These are phyloP conservation scores for Globisporangium canariense DNA, from an alignment of 352 stramenopile species.

Conservation along the genomic window DNA sequence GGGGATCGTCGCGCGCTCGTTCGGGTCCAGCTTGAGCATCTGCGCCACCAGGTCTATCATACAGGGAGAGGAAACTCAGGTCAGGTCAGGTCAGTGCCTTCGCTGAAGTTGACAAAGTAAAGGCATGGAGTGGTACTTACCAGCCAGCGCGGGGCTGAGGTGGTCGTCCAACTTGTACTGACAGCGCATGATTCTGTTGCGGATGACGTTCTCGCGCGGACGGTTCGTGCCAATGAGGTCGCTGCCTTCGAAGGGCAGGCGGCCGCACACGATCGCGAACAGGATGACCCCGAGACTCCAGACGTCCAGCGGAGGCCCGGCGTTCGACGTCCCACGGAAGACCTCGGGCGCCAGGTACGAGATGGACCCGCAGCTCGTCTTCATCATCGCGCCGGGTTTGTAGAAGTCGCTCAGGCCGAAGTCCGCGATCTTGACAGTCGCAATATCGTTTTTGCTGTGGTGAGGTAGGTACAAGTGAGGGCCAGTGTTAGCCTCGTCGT, in stretches of 20 bases:
- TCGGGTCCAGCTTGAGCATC: conserved; percentile 81
- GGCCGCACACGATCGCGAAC: conserved; percentile 81
- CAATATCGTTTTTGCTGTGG: conserved; percentile 76
- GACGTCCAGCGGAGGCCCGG: conserved; percentile 84
- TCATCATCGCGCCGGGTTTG: conserved; percentile 64
- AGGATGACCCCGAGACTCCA: conserved; percentile 90
- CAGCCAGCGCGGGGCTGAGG: conserved; percentile 56
- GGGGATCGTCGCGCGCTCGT: conserved; percentile 75
- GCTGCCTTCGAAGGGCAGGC: conserved; percentile 78
- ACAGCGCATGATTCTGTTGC: conserved; percentile 80
- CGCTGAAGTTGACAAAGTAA: neutral
- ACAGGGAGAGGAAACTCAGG: neutral
- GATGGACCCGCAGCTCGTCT: conserved; percentile 85
- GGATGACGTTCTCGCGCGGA: conserved; percentile 78
- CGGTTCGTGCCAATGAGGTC: conserved; percentile 76
- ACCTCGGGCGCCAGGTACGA: conserved; percentile 86
- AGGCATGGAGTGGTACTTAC: conserved; percentile 27
- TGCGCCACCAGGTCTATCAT: conserved; percentile 58
- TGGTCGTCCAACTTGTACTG: conserved; percentile 82
- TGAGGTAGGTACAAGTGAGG: neutral
- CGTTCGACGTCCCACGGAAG: conserved; percentile 81
- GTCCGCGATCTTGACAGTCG: conserved; percentile 73
- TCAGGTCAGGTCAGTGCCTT: neutral
- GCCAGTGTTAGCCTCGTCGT: neutral
- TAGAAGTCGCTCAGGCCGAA: neutral